These are phyloP conservation scores for Hypoxylon fuscum DNA, from an alignment of 495 filamentous ascomycete species.

Conservation along the genomic window DNA sequence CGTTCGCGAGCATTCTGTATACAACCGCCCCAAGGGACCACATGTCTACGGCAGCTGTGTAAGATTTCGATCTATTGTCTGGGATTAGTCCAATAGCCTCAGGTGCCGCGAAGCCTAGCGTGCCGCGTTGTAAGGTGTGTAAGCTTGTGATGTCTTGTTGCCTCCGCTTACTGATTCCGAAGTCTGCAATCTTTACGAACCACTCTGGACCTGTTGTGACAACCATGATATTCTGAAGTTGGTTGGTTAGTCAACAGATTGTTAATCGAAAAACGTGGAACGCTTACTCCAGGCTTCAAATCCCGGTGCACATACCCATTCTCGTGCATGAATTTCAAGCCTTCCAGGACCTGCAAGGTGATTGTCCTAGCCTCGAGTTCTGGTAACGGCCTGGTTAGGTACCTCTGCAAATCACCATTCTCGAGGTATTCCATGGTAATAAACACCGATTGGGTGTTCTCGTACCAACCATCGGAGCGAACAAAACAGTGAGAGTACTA, in stretches of 20 bases:
- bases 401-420: constrained; percentile 45
- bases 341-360: constrained; percentile 54
- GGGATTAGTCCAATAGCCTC: not conserved
- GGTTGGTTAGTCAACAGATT: not conserved
- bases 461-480: constrained; percentile 53
- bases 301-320: constrained; percentile 60
- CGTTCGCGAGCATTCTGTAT: not conserved
- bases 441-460: constrained; percentile 40
- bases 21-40: not conserved
- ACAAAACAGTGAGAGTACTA: constrained; percentile 37
- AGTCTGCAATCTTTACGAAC: constrained; percentile 62
- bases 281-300: constrained; percentile 58
- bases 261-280: too few relatives aligned
- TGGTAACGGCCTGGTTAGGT: constrained; percentile 40
- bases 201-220: constrained; percentile 38
- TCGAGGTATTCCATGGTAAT: constrained; percentile 57
- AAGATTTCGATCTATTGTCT: not conserved
- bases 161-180: constrained; percentile 56
- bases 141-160: constrained; percentile 1
- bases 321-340: constrained; percentile 57
- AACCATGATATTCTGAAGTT: constrained; percentile 36
- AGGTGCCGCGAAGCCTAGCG: not conserved
- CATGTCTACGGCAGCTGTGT: not conserved
- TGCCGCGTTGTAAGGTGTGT: not conserved
- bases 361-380: constrained; percentile 52